Percentiles rank a stretch among this genome's conserved stretches.
Conservation (phyloP, 2,329 filamentous ascomycete genomes). For the Dendrostoma leiphaemia region DNA sequence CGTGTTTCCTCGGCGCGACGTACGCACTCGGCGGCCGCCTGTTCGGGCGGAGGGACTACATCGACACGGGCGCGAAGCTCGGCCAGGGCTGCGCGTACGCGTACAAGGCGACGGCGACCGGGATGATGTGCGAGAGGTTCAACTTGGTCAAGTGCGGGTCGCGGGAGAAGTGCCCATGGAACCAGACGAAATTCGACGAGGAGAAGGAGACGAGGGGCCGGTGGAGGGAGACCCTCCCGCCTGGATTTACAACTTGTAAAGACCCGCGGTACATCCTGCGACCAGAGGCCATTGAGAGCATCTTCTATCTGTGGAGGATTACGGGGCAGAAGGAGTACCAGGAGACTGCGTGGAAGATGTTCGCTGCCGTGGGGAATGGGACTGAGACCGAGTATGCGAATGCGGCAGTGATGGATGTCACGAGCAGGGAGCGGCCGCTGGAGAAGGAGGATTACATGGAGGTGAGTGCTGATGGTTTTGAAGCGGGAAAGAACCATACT, state of each 20-base stretch:
- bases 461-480: conserved; percentile 17
- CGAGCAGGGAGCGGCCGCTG: conserved; percentile 31
- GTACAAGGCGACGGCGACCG: conserved; percentile 55
- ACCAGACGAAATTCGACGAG: conserved; percentile 31
- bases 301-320: conserved; percentile 53
- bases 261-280: conserved; percentile 50
- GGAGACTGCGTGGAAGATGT: conserved; percentile 54
- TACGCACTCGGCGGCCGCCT: conserved; percentile 66
- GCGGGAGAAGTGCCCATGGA: conserved; percentile 40
- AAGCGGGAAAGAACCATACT: not conserved
- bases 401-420: conserved; percentile 49
- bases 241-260: conserved; percentile 61
- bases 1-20: conserved; percentile 71
- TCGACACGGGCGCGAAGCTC: conserved; percentile 55
- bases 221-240: conserved; percentile 32
- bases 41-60: conserved; percentile 50
- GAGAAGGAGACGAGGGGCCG: conserved; percentile 21
- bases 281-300: conserved; percentile 31
- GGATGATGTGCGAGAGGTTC: conserved; percentile 60
- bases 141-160: conserved; percentile 40
- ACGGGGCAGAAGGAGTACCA: conserved; percentile 46
- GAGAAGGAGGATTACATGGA: conserved; percentile 39
- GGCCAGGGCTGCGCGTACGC: conserved; percentile 62
- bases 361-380: conserved; percentile 41
- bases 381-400: conserved; percentile 48